phyloP scores from a whole-genome alignment of 306 rosid species.

The Calophaca sinica region DNA sequence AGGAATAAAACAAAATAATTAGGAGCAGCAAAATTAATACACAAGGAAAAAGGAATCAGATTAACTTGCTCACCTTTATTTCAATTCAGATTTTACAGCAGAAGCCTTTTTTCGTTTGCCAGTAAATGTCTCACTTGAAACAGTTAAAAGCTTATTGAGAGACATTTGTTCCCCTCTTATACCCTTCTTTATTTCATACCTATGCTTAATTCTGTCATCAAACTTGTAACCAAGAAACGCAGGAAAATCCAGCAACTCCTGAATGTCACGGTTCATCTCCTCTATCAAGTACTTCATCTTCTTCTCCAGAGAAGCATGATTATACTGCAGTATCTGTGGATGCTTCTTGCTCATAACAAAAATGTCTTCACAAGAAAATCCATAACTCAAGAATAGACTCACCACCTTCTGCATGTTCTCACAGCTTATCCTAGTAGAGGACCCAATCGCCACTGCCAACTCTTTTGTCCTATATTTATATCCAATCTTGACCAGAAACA shows the following conservation, averaged over 20 bases:
- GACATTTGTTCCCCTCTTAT: slow-evolving; percentile 62
- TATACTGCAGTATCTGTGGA: slow-evolving; percentile 81
- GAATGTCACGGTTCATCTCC: slow-evolving; percentile 75
- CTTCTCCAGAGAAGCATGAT: slow-evolving; percentile 61
- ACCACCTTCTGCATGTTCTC: slow-evolving; percentile 77
- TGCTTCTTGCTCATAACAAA: slow-evolving; percentile 80
- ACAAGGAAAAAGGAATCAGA: slow-evolving; percentile 26
- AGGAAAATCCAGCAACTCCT: slow-evolving; percentile 73
- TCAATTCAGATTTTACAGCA: slow-evolving; percentile 38
- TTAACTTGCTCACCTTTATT: slow-evolving; percentile 36
- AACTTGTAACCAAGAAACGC: slow-evolving; percentile 83
- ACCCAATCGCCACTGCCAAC: slow-evolving; percentile 64
- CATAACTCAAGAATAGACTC: slow-evolving; percentile 63
- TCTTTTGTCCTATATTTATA: slow-evolving; percentile 68
- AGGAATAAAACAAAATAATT: slow-evolving; percentile 10
- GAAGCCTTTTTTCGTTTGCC: slow-evolving; percentile 44
- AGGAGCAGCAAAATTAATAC: slow-evolving; percentile 35
- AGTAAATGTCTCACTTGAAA: slow-evolving; percentile 61
- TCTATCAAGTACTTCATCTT: slow-evolving; percentile 77
- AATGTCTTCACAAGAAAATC: slow-evolving; percentile 67
- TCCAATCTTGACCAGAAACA: slow-evolving; percentile 76
- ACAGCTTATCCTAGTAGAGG: slow-evolving; percentile 72
- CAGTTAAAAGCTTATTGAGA: slow-evolving; percentile 68
- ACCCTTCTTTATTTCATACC: slow-evolving; percentile 66
- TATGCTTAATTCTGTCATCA: slow-evolving; percentile 76